phyloP scores from a whole-genome alignment of 2,329 filamentous ascomycete species.

The Lasiodiplodia sp. region DNA sequence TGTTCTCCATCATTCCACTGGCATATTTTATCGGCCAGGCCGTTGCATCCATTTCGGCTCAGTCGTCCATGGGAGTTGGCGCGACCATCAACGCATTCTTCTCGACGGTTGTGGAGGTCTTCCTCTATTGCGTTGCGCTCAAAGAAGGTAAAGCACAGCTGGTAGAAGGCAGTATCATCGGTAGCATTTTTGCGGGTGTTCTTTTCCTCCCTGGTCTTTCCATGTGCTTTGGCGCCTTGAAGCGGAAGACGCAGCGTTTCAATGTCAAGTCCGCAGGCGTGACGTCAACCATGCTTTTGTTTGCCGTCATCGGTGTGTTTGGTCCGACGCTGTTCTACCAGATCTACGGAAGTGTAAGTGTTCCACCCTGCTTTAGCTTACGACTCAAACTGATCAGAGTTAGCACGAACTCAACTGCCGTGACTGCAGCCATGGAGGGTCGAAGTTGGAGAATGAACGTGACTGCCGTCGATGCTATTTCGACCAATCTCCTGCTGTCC shows the following conservation, averaged over 20 bases:
- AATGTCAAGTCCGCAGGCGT: conserved; percentile 96
- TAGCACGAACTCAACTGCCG: conserved; percentile 90
- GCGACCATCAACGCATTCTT: conserved; percentile 98
- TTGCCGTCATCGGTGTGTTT: conserved; percentile 94
- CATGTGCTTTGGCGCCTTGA: conserved; percentile 98
- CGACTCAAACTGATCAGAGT: conserved; percentile 44
- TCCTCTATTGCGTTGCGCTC: conserved; percentile 93
- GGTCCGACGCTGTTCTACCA: conserved; percentile 97
- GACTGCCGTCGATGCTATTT: conserved; percentile 96
- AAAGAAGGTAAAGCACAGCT: conserved; percentile 90
- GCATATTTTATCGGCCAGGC: conserved; percentile 99
- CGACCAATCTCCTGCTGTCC: conserved; percentile 80
- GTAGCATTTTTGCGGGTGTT: conserved; percentile 96
- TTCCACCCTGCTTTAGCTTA: background rate
- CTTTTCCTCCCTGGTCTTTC: conserved; percentile 92
- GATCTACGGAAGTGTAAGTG: conserved; percentile 86
- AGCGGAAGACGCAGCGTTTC: conserved; percentile 97
- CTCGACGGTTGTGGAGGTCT: conserved; percentile 96
- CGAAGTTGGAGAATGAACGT: conserved; percentile 58
- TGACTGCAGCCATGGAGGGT: conserved; percentile 60
- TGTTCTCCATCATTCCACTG: conserved; percentile 92
- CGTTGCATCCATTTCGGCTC: conserved; percentile 96
- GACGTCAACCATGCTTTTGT: conserved; percentile 96
- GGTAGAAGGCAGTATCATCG: conserved; percentile 95
- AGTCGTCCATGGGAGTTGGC: conserved; percentile 97